Base-by-base conservation (phyloP, 306 rosid species). In the Quercus variabilis region DNA sequence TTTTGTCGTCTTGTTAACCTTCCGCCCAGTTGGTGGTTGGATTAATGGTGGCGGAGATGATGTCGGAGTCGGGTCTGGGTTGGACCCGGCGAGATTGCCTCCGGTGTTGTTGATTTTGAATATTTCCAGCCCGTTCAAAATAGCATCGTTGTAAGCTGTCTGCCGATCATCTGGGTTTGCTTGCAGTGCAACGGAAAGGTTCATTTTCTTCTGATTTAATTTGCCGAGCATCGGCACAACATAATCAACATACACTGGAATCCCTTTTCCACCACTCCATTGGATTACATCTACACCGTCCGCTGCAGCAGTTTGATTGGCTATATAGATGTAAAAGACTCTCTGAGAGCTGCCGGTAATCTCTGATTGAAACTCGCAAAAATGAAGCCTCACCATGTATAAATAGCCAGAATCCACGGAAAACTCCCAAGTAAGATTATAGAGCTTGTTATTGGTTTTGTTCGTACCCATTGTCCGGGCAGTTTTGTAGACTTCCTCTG, bases 111-210 rank as follows among this genome's bases (percentile, higher is more conserved):
- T 90, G 15, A 88, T 30, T 69, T 88, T 90, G 86, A 90, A 85
- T 1, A 88, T 83, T 69, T 90, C 94, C 0, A 85, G 35, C 1
- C 94, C 94, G 28, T 85, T 90, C 65, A 90, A 71, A 52, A 88
- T 75, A 0, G 83, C 80, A 13, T 88, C 79, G 2, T 5, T 20
- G 71, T 1, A 81, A 0, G 0, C 0, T 13, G 79, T 80, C 25
- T 0, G 11, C 21, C 1, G 11, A 7, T 25, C 55, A 1, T 15
- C 35, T 19, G 12, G n/a, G 14, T 49, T 15, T 13, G 92, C 76
- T 15, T 79, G 81, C 69, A 86, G 59, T 25, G 70, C 73, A n/a
- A 90, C 26, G 0, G 80, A 81, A n/a, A 86, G 69, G 7, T 62
- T 81, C 1, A 55, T 62, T 75, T 69, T 88, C 19, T 81, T 81